Evolutionary conservation across 805 yeast genomes (phyloP), one percentile per base, ranked within the genome.

Genomic region (Saccharomycopsis lassenensis): DNA sequence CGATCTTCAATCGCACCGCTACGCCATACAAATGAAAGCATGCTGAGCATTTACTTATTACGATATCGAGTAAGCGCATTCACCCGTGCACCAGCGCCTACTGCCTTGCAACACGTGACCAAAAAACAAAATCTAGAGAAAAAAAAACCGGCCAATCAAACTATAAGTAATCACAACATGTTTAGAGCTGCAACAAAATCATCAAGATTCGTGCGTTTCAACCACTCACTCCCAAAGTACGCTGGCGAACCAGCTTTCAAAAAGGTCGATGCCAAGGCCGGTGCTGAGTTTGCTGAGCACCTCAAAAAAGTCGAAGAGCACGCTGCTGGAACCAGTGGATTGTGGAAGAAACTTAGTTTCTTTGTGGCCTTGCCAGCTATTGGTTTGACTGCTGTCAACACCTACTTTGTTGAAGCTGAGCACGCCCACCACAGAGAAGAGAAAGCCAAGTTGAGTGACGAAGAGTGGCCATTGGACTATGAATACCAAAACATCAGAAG

Each of bases 381-480:
- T 50, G 60, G 70, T 41, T 68, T 74, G 52, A 69, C 89, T 48
- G 82, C 91, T 33, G 68, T 78, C 54, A 85, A 85, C 66, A 84
- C 91, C 37, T 77, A 71, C 62, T 73, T 71, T 51, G 69, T 79
- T 55, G 98, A 89, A 69, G 62, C 69, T 52, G 84, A 80, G 61
- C 98, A 91, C 61, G 86, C 91, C 49, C 71, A 77, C 53, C 98
- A 91, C 71, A 76, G 91, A 67, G 71, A 69, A 58, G 91, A 81
- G 62, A 64, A 74, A 52, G 56, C 61, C 35, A 66, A 67, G 51
- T 65, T 84, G 40, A 59, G 85, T 23, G 96, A 87, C 58, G 89
- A 79, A 51, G 94, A 87, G 57, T 83, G 94, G 86, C 96, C 96
- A 55, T 65, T 60, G 44, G 91, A 81, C 63, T 83, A 83, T 68